These are phyloP conservation scores for Aristolochia fimbriata DNA, from an alignment of 164 flowering plant genomes.

Conservation along the genomic window DNA sequence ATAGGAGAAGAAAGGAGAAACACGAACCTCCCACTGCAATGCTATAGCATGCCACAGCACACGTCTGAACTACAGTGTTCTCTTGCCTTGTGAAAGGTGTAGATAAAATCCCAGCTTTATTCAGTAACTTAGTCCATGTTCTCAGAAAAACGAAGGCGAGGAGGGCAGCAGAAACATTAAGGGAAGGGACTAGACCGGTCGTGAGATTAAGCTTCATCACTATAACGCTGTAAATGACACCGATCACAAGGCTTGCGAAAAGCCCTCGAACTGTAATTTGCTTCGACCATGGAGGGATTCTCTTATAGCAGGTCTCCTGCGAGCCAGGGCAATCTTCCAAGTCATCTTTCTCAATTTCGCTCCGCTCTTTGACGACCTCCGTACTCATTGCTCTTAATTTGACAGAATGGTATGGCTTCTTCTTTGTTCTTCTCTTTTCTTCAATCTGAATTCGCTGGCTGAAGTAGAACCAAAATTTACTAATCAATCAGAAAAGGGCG, in stretches of 20 bases:
- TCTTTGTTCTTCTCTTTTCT: neutral
- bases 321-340: constrained; percentile 15
- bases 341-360: constrained; percentile 17
- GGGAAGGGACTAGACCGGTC: constrained; percentile 72
- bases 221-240: constrained; percentile 61
- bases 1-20: neutral
- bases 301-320: constrained; percentile 11
- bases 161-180: constrained; percentile 89
- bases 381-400: constrained; percentile 9
- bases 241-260: constrained; percentile 59
- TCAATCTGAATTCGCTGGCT: neutral
- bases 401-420: too few species aligned
- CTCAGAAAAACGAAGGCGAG: constrained; percentile 67
- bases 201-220: constrained; percentile 81
- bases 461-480: neutral
- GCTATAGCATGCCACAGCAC: constrained; percentile 88
- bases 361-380: constrained; percentile 18
- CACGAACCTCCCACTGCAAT: constrained; percentile 68
- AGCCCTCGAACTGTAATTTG: constrained; percentile 74
- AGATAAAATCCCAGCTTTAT: constrained; percentile 37
- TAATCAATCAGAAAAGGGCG: neutral
- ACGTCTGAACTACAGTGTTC: constrained; percentile 89
- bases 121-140: constrained; percentile 59
- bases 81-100: constrained; percentile 81
- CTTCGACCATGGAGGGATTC: constrained; percentile 56